Evolutionary conservation across 345 rosid species (phyloP).

Genomic region (Murraya koenigii): DNA sequence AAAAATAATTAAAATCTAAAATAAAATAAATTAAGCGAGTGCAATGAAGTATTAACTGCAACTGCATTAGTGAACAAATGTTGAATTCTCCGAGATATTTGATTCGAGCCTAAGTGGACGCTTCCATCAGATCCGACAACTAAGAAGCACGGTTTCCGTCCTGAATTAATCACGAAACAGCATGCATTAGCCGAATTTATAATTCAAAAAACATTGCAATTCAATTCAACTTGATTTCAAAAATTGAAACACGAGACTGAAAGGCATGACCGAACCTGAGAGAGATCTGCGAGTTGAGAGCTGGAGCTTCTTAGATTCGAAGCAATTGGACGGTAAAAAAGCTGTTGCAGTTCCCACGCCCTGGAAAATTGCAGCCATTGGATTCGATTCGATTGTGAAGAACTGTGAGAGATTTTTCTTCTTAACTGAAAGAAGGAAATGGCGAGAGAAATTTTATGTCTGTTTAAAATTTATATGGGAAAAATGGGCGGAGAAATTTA

Average conservation of each 20-base stretch:
- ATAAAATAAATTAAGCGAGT: neutral
- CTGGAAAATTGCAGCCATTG: constrained; percentile 62
- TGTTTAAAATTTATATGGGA: constrained; percentile 18
- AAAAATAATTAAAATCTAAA: neutral
- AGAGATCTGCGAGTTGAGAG: constrained; percentile 42
- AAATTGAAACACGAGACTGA: neutral
- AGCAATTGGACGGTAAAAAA: constrained; percentile 39
- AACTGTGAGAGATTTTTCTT: neutral
- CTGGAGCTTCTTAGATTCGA: constrained; percentile 46
- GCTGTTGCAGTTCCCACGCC: constrained; percentile 64
- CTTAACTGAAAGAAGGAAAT: neutral
- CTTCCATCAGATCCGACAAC: constrained; percentile 65
- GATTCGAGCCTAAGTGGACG: constrained; percentile 31
- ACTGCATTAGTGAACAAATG: constrained; percentile 68
- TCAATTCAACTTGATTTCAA: neutral
- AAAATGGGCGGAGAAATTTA: constrained; percentile 54
- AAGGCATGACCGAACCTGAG: constrained; percentile 36
- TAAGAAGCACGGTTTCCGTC: constrained; percentile 38
- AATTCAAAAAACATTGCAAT: neutral
- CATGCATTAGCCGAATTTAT: neutral
- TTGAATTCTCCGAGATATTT: constrained; percentile 37
- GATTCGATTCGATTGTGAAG: neutral
- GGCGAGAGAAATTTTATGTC: neutral
- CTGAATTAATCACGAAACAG: constrained; percentile 32
- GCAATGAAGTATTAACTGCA: constrained; percentile 41